These are phyloP conservation scores for Tetrapisispora phaffii DNA, from an alignment of 805 yeast species.

Conservation along the genomic window DNA sequence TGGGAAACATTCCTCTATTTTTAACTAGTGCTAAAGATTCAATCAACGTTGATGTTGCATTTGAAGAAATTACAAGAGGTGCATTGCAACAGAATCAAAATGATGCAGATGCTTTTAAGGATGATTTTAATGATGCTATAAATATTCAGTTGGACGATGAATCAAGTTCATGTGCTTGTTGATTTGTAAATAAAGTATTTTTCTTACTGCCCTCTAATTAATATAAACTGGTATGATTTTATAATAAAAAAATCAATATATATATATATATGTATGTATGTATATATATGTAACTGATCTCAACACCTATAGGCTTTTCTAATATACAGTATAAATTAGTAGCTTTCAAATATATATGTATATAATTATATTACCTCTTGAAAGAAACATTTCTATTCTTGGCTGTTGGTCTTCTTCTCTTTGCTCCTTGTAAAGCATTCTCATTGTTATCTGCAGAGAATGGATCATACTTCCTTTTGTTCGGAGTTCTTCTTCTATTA, in stretches of 20 bases:
- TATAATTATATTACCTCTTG: conserved; percentile 13
- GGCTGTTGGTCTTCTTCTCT: conserved; percentile 28
- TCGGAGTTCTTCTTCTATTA: conserved; percentile 12
- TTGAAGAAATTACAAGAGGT: conserved; percentile 89
- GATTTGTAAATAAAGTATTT: conserved; percentile 1
- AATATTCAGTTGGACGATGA: conserved; percentile 89
- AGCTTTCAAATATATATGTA: background rate
- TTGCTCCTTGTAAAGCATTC: conserved; percentile 47
- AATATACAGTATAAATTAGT: too few species aligned
- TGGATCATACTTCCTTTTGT: conserved; percentile 49
- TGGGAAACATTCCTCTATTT: conserved; percentile 80
- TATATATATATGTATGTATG: background rate
- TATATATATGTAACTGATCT: background rate
- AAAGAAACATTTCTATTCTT: conserved; percentile 25
- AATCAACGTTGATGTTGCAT: conserved; percentile 89
- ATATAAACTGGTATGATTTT: background rate
- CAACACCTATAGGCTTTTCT: too few species aligned
- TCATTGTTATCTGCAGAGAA: conserved; percentile 34
- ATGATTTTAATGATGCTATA: conserved; percentile 93
- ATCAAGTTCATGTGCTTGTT: conserved; percentile 66
- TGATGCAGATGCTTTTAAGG: conserved; percentile 71
- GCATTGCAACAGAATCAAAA: conserved; percentile 81
- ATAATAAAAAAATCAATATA: too few species aligned
- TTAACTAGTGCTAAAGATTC: conserved; percentile 98
- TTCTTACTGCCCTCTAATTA: too few species aligned